Evolutionary conservation across 2,329 filamentous ascomycete species (phyloP).

Genomic region (Davidsoniella eucalypti): DNA sequence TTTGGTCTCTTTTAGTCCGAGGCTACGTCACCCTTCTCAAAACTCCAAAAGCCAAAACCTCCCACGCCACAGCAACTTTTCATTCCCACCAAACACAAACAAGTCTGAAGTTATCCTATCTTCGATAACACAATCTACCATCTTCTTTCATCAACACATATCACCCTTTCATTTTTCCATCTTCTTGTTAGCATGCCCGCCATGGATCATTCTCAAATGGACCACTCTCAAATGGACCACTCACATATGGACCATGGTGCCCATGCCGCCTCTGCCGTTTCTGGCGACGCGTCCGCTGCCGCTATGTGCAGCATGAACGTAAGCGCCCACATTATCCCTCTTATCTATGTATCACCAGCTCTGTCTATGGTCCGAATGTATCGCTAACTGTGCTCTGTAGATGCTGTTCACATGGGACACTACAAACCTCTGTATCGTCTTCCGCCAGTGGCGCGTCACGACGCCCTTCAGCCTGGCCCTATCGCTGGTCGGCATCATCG

Average conservation of each 20-base stretch:
- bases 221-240: slow-evolving; percentile 23
- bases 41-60: not conserved
- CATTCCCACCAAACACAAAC: too few relatives aligned
- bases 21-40: not conserved
- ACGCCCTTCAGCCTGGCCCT: slow-evolving; percentile 58
- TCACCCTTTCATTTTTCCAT: too few relatives aligned
- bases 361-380: not conserved
- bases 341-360: not conserved
- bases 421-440: slow-evolving; percentile 87
- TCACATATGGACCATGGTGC: slow-evolving; percentile 28
- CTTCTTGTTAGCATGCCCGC: too few relatives aligned
- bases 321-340: slow-evolving; percentile 19
- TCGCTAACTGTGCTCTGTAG: slow-evolving; percentile 26
- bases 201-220: slow-evolving; percentile 13
- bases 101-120: too few relatives aligned
- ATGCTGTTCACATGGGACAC: slow-evolving; percentile 99
- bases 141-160: too few relatives aligned
- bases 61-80: too few relatives aligned
- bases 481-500: slow-evolving; percentile 67
- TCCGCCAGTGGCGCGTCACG: slow-evolving; percentile 75
- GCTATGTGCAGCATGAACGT: slow-evolving; percentile 85
- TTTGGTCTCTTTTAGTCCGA: not conserved
- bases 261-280: slow-evolving; percentile 27
- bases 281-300: slow-evolving; percentile 33
- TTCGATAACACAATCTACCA: too few relatives aligned